phyloP scores from a whole-genome alignment of 2,329 filamentous ascomycete species.

The Waltergamsia citrina region DNA sequence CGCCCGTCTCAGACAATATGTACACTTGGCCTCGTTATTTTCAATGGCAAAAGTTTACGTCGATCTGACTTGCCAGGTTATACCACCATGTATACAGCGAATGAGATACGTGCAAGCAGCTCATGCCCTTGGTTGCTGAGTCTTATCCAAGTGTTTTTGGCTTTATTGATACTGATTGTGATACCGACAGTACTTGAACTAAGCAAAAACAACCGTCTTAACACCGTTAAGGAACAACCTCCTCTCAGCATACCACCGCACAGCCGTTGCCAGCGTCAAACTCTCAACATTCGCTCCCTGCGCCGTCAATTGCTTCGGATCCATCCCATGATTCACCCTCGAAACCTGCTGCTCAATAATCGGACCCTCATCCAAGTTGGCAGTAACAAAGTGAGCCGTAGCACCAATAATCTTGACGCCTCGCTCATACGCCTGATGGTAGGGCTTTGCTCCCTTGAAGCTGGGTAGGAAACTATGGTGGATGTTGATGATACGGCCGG shows the following conservation, averaged over 20 bases:
- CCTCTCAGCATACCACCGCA: slow-evolving; percentile 76
- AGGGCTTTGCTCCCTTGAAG: slow-evolving; percentile 84
- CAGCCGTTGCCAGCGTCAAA: slow-evolving; percentile 70
- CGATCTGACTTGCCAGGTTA: no score
- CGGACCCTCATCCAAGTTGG: slow-evolving; percentile 75
- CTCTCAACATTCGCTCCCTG: slow-evolving; percentile 80
- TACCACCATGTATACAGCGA: no score
- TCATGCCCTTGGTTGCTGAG: no score
- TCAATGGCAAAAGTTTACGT: no score
- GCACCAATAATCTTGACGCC: slow-evolving; percentile 86
- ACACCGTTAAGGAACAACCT: slow-evolving; percentile 68
- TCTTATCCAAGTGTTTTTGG: no score
- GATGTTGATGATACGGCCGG: slow-evolving; percentile 84
- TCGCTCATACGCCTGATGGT: slow-evolving; percentile 79
- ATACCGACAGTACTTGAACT: neutral
- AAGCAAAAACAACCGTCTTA: slow-evolving; percentile 70
- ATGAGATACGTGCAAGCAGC: no score
- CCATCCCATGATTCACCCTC: slow-evolving; percentile 68
- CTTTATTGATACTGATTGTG: neutral
- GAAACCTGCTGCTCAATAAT: slow-evolving; percentile 81
- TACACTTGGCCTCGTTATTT: no score
- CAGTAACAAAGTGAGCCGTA: slow-evolving; percentile 79
- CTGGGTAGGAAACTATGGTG: slow-evolving; percentile 80
- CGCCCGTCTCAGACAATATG: no score
- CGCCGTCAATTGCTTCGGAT: slow-evolving; percentile 65